These are phyloP conservation scores for Aspergillus jensenii DNA, from an alignment of 2,329 filamentous ascomycete genomes.

Conservation along the genomic window DNA sequence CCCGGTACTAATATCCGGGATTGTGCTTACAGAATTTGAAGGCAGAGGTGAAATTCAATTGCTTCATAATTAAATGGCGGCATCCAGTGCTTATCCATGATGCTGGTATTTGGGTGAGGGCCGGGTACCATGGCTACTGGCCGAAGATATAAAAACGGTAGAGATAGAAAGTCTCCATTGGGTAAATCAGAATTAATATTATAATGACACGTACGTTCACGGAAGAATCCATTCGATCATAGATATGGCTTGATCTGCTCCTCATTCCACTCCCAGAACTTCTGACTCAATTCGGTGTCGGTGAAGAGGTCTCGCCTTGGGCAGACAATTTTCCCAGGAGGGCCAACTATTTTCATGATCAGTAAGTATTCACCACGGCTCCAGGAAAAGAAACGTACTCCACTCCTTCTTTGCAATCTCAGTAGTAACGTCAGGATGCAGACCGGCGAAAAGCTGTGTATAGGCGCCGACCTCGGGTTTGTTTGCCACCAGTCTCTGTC, in stretches of 20 bases:
- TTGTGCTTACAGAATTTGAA: too few species aligned
- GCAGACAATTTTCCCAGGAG: not conserved
- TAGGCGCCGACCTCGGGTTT: slow-evolving; percentile 18
- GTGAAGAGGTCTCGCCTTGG: not conserved
- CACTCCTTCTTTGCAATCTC: not conserved
- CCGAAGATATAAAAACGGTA: too few species aligned
- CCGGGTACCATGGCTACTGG: too few species aligned
- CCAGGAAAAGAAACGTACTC: not conserved
- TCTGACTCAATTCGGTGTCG: not conserved
- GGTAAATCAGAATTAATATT: too few species aligned
- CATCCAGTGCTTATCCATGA: too few species aligned
- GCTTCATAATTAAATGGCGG: too few species aligned
- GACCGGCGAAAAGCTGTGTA: slow-evolving; percentile 22
- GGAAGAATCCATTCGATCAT: not conserved
- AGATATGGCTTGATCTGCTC: slow-evolving; percentile 1
- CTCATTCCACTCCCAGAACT: slow-evolving; percentile 11
- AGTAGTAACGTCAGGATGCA: not conserved
- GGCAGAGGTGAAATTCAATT: too few species aligned
- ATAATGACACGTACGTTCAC: too few species aligned
- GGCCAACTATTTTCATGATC: not conserved
- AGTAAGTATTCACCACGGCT: not conserved
- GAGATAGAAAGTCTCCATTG: too few species aligned
- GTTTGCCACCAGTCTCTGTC: not conserved
- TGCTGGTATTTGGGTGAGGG: too few species aligned
- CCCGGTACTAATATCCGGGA: too few species aligned